Evolutionary conservation across 441 rosid species (phyloP).

Genomic region (Eruca vesicaria): DNA sequence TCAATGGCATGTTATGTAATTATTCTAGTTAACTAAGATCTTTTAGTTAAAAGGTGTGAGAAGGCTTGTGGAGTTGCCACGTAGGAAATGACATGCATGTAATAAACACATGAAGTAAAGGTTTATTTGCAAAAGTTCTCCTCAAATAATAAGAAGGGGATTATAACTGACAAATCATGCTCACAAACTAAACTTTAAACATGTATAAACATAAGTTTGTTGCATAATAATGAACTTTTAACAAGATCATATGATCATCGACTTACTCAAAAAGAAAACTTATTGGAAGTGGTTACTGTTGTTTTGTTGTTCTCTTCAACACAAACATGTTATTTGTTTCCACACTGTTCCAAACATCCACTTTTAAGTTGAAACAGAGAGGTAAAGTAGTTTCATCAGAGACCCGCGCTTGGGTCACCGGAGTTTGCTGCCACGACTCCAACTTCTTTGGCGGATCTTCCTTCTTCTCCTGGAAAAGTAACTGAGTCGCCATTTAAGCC

Average conservation of each 20-base stretch:
- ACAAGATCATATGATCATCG: neutral
- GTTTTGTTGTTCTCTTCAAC: neutral
- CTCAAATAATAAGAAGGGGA: too few species aligned
- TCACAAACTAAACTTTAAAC: neutral
- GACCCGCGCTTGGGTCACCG: slow-evolving; percentile 75
- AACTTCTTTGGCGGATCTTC: slow-evolving; percentile 34
- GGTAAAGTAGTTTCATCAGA: slow-evolving; percentile 23
- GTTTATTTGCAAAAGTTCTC: too few species aligned
- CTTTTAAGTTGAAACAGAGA: slow-evolving; percentile 3
- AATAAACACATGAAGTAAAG: too few species aligned
- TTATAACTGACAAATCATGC: too few species aligned
- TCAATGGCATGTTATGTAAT: too few species aligned
- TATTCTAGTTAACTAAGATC: too few species aligned
- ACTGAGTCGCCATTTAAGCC: slow-evolving; percentile 57
- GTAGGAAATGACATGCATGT: too few species aligned
- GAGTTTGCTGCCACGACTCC: slow-evolving; percentile 79
- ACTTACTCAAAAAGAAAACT: neutral
- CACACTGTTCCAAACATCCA: neutral
- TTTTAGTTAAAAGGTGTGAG: too few species aligned
- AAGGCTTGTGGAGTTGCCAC: too few species aligned
- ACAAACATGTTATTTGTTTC: neutral
- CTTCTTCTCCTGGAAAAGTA: slow-evolving; percentile 41
- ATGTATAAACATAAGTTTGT: neutral
- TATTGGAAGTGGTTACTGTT: neutral
- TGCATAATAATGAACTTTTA: neutral